Evolutionary conservation across 805 yeast genomes (phyloP), one percentile per base, ranked within the genome.

Genomic region (Komagataella pseudopastoris): DNA sequence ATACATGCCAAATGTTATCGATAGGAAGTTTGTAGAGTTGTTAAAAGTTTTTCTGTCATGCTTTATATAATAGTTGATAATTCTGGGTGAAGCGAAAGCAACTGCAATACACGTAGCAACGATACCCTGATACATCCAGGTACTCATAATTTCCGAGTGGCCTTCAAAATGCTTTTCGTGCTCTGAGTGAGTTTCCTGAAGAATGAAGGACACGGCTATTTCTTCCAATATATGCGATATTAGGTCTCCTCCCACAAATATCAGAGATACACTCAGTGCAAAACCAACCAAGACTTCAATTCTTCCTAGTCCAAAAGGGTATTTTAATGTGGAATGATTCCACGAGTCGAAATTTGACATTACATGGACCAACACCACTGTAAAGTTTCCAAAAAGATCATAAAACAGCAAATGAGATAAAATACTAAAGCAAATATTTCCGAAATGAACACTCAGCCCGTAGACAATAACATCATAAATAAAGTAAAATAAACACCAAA

Each of bases 271-370:
- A 14, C 93, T 80, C 46, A 89, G 70, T 0, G 95, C 96, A 69
- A 90, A 90, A 2, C 95, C 95, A 47, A 85, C 81, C 16, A 91
- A 68, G 0, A 91, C 95, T 61, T 91, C 96, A 14, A 87, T 74
- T 53, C 99, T 73, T n/a, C 95, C 95, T 23, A 91, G 70, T 0
- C 98, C 99, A 71, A 91, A 91, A 0, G 99, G 99, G 56, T 81
- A 85, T 12, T 82, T 81, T 36, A 93, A 71, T 1, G 96, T 85
- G 6, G 90, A 78, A 52, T 77, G 79, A 56, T 78, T 81, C 96
- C 98, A 93, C 5, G 85, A 95, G 56, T 88, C 95, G 65, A 91
- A 91, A 61, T 90, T 93, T n/a, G 88, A 76, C 77, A 91, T 76
- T 10, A 88, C 75, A 53, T 84, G 88, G 6, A 88, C 96, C 16